Conservation (phyloP, 805 yeast genomes). For the Yarrowia bubula region DNA sequence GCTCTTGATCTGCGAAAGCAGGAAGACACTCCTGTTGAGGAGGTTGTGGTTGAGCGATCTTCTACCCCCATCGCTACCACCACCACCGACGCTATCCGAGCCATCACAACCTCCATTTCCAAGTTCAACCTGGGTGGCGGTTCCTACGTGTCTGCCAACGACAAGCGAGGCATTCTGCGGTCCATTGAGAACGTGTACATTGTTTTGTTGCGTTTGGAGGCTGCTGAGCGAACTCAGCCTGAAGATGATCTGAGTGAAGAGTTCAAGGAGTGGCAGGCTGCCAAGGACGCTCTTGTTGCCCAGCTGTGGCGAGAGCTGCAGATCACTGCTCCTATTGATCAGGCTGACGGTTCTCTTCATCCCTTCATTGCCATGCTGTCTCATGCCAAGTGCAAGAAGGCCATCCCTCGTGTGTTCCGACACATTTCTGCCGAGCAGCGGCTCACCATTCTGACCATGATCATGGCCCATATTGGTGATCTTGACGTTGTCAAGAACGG, state of each 20-base stretch:
- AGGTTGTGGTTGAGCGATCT: background rate
- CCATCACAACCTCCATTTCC: slow-evolving; percentile 39
- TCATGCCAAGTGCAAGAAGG: slow-evolving; percentile 83
- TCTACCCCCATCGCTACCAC: slow-evolving; percentile 3
- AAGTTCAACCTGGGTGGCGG: slow-evolving; percentile 14
- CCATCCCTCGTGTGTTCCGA: slow-evolving; percentile 83
- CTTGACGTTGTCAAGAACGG: slow-evolving; percentile 76
- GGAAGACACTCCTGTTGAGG: slow-evolving; percentile 29
- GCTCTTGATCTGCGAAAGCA: slow-evolving; percentile 54
- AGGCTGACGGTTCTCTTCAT: slow-evolving; percentile 54
- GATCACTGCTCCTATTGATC: slow-evolving; percentile 56
- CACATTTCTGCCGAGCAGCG: slow-evolving; percentile 75
- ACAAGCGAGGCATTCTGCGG: slow-evolving; percentile 53
- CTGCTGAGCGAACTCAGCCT: slow-evolving; percentile 60
- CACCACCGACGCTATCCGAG: slow-evolving; percentile 30
- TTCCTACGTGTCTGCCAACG: slow-evolving; percentile 32
- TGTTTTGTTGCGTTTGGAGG: slow-evolving; percentile 74
- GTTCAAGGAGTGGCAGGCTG: slow-evolving; percentile 38
- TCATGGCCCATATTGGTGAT: slow-evolving; percentile 77
- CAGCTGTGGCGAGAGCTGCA: slow-evolving; percentile 75
- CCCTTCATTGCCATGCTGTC: slow-evolving; percentile 82
- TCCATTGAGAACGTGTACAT: slow-evolving; percentile 77
- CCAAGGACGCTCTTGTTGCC: slow-evolving; percentile 37
- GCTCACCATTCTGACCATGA: slow-evolving; percentile 68
- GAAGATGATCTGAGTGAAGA: slow-evolving; percentile 37